A percentile compares a stretch with the other conserved stretches of the same genome.
Conservation (phyloP, 495 filamentous ascomycete species). For the Lentithecium fluviatile region DNA sequence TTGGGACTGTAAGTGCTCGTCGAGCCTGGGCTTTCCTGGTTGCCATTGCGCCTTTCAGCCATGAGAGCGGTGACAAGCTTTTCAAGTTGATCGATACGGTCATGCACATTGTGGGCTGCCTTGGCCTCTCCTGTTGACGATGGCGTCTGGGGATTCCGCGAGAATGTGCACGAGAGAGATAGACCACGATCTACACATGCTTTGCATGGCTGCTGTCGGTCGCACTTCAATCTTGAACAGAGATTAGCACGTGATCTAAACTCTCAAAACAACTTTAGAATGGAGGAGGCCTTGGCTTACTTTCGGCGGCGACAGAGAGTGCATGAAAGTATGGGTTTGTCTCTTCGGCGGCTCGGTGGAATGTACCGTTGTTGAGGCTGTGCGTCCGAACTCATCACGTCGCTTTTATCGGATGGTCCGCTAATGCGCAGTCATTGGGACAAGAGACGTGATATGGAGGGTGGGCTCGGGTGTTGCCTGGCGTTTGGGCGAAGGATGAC, state of each 20-base stretch:
- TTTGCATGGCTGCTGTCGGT: slow-evolving; percentile 25
- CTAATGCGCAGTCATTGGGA: background rate
- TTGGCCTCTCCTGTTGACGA: slow-evolving; percentile 1
- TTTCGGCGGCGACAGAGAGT: slow-evolving; percentile 21
- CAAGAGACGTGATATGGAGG: background rate
- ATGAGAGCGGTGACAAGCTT: slow-evolving; percentile 21
- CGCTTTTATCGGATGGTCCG: background rate
- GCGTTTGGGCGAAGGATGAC: no score
- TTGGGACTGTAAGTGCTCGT: no score
- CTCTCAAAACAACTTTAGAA: background rate
- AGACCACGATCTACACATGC: slow-evolving; percentile 24
- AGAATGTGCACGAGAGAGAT: slow-evolving; percentile 20
- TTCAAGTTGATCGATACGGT: slow-evolving; percentile 26
- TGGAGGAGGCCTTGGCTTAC: background rate
- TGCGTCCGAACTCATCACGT: slow-evolving; percentile 8
- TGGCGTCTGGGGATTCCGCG: background rate
- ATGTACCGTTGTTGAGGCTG: slow-evolving; percentile 11
- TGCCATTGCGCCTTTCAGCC: background rate
- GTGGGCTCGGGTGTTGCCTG: no score
- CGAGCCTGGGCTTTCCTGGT: no score
- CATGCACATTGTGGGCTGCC: slow-evolving; percentile 17
- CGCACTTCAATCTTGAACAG: slow-evolving; percentile 19
- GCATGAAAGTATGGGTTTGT: slow-evolving; percentile 28
- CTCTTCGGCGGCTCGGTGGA: slow-evolving; percentile 20
- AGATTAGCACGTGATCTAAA: slow-evolving; percentile 3